Base-by-base conservation (phyloP, 2,329 filamentous ascomycete genomes). In the Knufia petricola region DNA sequence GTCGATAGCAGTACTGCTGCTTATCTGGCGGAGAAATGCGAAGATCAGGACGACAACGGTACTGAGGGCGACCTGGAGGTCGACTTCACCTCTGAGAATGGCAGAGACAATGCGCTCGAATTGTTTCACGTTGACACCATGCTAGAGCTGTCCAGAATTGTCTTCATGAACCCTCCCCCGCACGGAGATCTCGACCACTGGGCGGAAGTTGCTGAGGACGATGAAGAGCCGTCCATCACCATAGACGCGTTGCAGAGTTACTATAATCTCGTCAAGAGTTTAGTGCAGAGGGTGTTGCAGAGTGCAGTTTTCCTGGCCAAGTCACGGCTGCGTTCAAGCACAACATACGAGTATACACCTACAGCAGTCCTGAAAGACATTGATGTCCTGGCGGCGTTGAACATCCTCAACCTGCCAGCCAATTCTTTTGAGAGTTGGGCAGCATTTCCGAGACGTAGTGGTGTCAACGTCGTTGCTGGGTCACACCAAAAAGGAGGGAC, bases 241-340 rank as follows among this genome's bases (percentile, higher is more conserved):
- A 77, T 81, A 4, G 88, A 85, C 1, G 81, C 85, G 0, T 74
- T 94, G n/a, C 74, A 78, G 3, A 86, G 92, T 57, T 82, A 95
- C 38, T 75, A 88, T 59, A 76, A 77, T 7, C 64, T 95, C 1
- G 71, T 76, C 0, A 63, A 84, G 1, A 84, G 77, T 46, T 56
- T 92, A 12, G 89, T 85, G 0, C 78, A 77, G 50, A 75, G 85
- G 10, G 66, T 95, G 1, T 70, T 92, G 1, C 78, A 85, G 40
- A 78, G 84, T 0, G 71, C 79, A 0, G 67, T 92, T 0, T 84
- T 83, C 58, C 77, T 87, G 50, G 78, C 82, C n/a, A 75, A 78
- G 61, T 83, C 84, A 1, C 75, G 87, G 36, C 66, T 87, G 20
- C 74, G 80, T 46, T 71, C 79, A 31, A 66, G 62, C 57, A 63